These are phyloP conservation scores for Alternaria triticina DNA, from an alignment of 2,329 filamentous ascomycete genomes.

Conservation along the genomic window DNA sequence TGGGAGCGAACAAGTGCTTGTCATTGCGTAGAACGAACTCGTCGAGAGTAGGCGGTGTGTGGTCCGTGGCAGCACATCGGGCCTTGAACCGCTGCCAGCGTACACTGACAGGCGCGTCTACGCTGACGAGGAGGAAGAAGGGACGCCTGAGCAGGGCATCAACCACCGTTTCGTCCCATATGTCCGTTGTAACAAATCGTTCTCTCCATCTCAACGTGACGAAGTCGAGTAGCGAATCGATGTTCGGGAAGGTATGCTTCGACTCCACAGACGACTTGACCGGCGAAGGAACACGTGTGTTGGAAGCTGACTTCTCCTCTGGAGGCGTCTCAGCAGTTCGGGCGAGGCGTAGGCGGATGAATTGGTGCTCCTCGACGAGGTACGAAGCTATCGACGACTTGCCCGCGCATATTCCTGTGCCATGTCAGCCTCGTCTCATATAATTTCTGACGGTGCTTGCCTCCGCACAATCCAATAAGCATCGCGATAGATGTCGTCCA, in stretches of 20 bases:
- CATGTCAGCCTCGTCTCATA: conserved; percentile 17
- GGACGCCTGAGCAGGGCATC: conserved; percentile 80
- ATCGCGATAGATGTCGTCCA: conserved; percentile 51
- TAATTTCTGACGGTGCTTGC: conserved; percentile 22
- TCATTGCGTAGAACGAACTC: conserved; percentile 72
- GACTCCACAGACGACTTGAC: conserved; percentile 20
- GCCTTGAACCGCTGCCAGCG: conserved; percentile 81
- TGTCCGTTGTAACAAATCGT: conserved; percentile 85
- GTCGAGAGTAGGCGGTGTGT: conserved; percentile 61
- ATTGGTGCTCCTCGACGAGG: conserved; percentile 82
- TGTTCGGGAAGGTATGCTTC: conserved; percentile 53
- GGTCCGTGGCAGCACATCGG: conserved; percentile 57
- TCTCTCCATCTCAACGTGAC: conserved; percentile 84
- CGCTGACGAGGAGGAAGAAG: conserved; percentile 90
- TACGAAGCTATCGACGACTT: conserved; percentile 91
- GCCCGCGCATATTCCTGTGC: conserved; percentile 84
- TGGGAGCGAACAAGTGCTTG: conserved; percentile 72
- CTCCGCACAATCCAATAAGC: conserved; percentile 74
- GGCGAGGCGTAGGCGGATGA: conserved; percentile 72
- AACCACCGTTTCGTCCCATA: conserved; percentile 74
- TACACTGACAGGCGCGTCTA: conserved; percentile 85
- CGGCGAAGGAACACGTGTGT: conserved; percentile 42
- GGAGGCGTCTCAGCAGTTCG: conserved; percentile 45
- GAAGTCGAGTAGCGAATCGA: conserved; percentile 77
- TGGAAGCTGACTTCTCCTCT: conserved; percentile 52